A percentile compares a stretch with the other conserved stretches of the same genome.
Conservation (phyloP, 1,139 yeast species). For the Lodderomyces theae region DNA sequence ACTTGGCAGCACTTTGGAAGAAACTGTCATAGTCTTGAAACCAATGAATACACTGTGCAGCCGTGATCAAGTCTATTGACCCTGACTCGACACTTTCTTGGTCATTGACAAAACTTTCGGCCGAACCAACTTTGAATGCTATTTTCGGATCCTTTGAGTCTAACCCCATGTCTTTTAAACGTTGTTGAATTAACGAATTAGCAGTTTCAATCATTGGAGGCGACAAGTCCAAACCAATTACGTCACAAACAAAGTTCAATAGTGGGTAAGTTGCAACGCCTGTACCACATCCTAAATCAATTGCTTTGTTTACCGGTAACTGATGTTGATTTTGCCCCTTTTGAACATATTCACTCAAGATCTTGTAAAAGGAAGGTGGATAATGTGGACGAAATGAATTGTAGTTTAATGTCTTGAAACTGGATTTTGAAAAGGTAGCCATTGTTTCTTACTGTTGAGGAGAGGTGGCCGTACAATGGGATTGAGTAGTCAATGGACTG, state of each 20-base stretch:
- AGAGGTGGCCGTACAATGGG: no score
- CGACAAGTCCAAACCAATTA: constrained; percentile 36
- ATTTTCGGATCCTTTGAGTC: constrained; percentile 22
- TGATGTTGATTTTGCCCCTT: constrained; percentile 13
- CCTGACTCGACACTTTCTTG: constrained; percentile 14
- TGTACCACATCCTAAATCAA: constrained; percentile 43
- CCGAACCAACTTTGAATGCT: constrained; percentile 33
- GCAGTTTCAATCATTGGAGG: constrained; percentile 36
- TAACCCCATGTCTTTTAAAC: constrained; percentile 21
- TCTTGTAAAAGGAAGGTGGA: constrained; percentile 50
- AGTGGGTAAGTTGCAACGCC: constrained; percentile 42
- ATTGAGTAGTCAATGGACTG: no score
- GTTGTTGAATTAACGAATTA: constrained; percentile 21
- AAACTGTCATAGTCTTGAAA: constrained; percentile 35
- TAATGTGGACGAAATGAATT: constrained; percentile 65
- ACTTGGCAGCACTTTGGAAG: constrained; percentile 26
- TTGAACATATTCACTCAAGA: constrained; percentile 31
- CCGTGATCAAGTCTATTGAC: constrained; percentile 37
- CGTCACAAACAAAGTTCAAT: constrained; percentile 28
- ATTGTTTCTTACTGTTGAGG: constrained; percentile 24
- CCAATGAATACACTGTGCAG: constrained; percentile 51
- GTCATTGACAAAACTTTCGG: constrained; percentile 29
- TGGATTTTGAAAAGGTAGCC: constrained; percentile 63
- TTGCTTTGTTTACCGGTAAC: constrained; percentile 22
- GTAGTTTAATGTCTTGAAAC: constrained; percentile 60